phyloP scores from a whole-genome alignment of 768 basidiomycete genomes.

The Xerocomellus dryophilus region DNA sequence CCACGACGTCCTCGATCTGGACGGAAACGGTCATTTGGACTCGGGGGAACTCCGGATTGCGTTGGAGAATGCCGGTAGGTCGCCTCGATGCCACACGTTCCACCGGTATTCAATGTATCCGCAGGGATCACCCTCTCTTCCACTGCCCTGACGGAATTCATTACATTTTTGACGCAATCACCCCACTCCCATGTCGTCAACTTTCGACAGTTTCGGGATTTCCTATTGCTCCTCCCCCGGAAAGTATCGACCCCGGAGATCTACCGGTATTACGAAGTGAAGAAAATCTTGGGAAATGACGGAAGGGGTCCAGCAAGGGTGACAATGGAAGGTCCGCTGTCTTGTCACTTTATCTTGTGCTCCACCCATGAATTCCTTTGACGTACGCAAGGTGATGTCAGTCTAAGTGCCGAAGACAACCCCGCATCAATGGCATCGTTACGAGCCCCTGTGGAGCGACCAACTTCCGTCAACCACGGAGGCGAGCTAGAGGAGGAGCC shows the following conservation, averaged over 20 bases:
- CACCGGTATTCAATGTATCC: slow-evolving; percentile 13
- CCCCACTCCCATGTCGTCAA: slow-evolving; percentile 66
- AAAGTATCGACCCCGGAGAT: slow-evolving; percentile 81
- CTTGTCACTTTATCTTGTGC: slow-evolving; percentile 14
- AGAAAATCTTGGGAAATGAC: slow-evolving; percentile 67
- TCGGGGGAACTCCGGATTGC: slow-evolving; percentile 57
- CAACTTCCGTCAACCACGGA: slow-evolving; percentile 29
- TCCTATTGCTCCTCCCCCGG: slow-evolving; percentile 81
- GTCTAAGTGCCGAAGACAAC: slow-evolving; percentile 72
- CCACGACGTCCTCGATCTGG: slow-evolving; percentile 85
- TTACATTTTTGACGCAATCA: slow-evolving; percentile 71
- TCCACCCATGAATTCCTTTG: slow-evolving; percentile 23
- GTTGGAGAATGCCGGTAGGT: slow-evolving; percentile 66
- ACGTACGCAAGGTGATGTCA: slow-evolving; percentile 64
- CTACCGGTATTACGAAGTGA: slow-evolving; percentile 75
- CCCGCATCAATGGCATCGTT: slow-evolving; percentile 37
- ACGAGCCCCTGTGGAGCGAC: slow-evolving; percentile 11
- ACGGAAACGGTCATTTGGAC: slow-evolving; percentile 83
- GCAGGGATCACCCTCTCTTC: slow-evolving; percentile 72
- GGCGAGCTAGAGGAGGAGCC: slow-evolving; percentile 54
- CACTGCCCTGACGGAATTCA: slow-evolving; percentile 75
- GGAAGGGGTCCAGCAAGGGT: slow-evolving; percentile 76
- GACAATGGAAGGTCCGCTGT: slow-evolving; percentile 78
- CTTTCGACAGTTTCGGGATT: slow-evolving; percentile 87
- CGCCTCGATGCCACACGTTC: slow-evolving; percentile 21